Evolutionary conservation across 2,329 filamentous ascomycete species (phyloP).

Genomic region (Verticillium albo-atrum): DNA sequence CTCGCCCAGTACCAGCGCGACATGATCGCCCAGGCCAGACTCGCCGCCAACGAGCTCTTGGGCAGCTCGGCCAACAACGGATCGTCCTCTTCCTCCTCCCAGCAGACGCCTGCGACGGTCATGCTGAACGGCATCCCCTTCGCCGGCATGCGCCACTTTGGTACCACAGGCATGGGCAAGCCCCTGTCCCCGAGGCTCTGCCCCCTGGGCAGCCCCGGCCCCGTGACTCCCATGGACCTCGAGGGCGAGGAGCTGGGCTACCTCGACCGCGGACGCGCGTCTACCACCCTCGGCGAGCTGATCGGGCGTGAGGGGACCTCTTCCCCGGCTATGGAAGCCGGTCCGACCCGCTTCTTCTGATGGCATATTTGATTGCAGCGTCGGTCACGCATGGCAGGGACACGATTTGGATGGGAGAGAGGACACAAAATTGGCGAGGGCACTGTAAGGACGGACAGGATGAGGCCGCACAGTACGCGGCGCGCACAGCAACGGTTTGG

Average conservation of each 20-base stretch:
- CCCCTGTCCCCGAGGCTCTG: conserved; percentile 45
- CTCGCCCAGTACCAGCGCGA: conserved; percentile 57
- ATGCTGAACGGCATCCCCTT: conserved; percentile 29
- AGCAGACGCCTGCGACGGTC: conserved; percentile 20
- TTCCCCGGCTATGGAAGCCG: conserved; percentile 26
- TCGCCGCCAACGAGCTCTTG: conserved; percentile 33
- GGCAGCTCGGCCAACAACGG: conserved; percentile 18
- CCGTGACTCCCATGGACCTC: conserved; percentile 58
- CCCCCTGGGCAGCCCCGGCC: conserved; percentile 54
- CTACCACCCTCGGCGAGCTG: conserved; percentile 20
- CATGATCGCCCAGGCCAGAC: conserved; percentile 54
- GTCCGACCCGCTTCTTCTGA: conserved; percentile 20
- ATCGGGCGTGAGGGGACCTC: conserved; percentile 23
- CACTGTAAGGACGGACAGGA: no score
- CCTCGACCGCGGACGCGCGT: conserved; percentile 20
- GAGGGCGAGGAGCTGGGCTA: conserved; percentile 33
- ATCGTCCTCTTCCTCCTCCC: conserved; percentile 19
- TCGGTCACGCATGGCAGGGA: not conserved
- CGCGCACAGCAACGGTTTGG: not conserved
- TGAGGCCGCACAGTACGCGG: no score
- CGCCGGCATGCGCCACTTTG: conserved; percentile 30
- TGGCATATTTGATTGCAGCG: not conserved
- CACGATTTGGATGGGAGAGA: not conserved
- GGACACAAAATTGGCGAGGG: not conserved
- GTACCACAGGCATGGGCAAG: conserved; percentile 33